Percentiles rank a stretch among this genome's conserved stretches.
Evolutionary conservation across 1,284 basidiomycete genomes (phyloP).

Genomic region (Puccinia novopanici): DNA sequence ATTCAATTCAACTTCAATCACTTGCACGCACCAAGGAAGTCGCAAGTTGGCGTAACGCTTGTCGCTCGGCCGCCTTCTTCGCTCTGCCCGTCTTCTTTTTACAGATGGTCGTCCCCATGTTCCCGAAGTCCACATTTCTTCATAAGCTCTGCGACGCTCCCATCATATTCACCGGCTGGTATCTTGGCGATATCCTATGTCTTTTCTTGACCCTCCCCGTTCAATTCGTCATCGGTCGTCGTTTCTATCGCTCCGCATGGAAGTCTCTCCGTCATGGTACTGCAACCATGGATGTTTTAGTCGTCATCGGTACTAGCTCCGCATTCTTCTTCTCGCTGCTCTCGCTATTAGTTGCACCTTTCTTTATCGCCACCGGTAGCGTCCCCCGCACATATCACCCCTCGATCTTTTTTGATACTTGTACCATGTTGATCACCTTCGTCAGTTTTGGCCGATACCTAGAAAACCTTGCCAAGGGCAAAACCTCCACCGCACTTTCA

Average conservation of each 20-base stretch:
- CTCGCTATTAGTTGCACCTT: constrained; percentile 70
- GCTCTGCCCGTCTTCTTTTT: constrained; percentile 91
- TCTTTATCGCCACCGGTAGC: constrained; percentile 57
- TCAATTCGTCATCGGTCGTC: constrained; percentile 85
- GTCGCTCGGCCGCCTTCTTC: constrained; percentile 75
- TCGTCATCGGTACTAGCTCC: constrained; percentile 90
- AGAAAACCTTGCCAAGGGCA: constrained; percentile 95
- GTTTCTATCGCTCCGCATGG: constrained; percentile 86
- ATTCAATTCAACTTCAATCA: constrained; percentile 84
- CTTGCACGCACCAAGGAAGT: constrained; percentile 90
- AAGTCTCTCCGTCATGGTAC: constrained; percentile 84
- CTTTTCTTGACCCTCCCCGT: constrained; percentile 84
- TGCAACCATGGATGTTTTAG: constrained; percentile 88
- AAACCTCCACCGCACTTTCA: constrained; percentile 91
- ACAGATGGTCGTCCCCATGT: constrained; percentile 80
- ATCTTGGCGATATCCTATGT: constrained; percentile 79
- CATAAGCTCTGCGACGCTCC: constrained; percentile 61
- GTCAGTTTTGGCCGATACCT: constrained; percentile 92
- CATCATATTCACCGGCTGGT: constrained; percentile 68
- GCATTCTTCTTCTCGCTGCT: constrained; percentile 87
- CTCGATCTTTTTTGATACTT: constrained; percentile 95
- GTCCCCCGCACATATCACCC: constrained; percentile 72
- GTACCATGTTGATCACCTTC: constrained; percentile 97
- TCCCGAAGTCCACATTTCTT: constrained; percentile 64
- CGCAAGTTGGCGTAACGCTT: constrained; percentile 80